Evolutionary conservation across 2,329 filamentous ascomycete genomes (phyloP), one percentile per base, ranked within the genome.

Genomic region (Emydomyces testavorans): DNA sequence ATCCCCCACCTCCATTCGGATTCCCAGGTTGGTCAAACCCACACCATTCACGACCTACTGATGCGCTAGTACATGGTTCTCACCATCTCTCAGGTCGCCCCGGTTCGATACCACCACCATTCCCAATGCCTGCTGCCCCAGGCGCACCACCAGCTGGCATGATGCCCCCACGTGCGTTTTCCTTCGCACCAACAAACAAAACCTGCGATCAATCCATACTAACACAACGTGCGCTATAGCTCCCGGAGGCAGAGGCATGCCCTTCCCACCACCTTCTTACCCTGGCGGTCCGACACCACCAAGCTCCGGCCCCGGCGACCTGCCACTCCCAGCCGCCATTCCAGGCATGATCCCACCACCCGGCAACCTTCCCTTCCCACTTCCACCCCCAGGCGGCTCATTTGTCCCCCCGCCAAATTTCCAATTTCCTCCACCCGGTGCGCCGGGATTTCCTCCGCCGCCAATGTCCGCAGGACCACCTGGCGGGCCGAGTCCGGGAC

Each of bases 1-100:
- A 37, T 13, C 66, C 67, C 34, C 71, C 75, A 64, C 74, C 44
- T 72, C 75, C 55, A 67, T 83, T 81, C 60, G 73, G 70, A 50
- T 82, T 86, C 62, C 79, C 81, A 37, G 78, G 78, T 74, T 61
- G 58, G 66, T 57, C 24, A n/a, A 16, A 16, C 18, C 10, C 32
- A 29, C 6, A 24, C 13, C 6, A n/a, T 24, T 34, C 10, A n/a
- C 3, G n/a, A 13, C 10, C 21, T 3, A 8, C 18, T 16, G 10
- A 36, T 37, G 8, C 49, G 8, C n/a, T 28, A 34, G 29, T 21
- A 2, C 10, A 16, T 24, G 23, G 13, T 21, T 24, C 35, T 49
- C 50, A 53, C 29, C 21, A 18, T 16, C 20, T 32, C 57, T 57
- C n/a, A 65, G 63, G 61, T 50, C 59, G 53, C 31, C 61, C 62